phyloP scores from a whole-genome alignment of 208 protist species.

The Crithidia thermophila region DNA sequence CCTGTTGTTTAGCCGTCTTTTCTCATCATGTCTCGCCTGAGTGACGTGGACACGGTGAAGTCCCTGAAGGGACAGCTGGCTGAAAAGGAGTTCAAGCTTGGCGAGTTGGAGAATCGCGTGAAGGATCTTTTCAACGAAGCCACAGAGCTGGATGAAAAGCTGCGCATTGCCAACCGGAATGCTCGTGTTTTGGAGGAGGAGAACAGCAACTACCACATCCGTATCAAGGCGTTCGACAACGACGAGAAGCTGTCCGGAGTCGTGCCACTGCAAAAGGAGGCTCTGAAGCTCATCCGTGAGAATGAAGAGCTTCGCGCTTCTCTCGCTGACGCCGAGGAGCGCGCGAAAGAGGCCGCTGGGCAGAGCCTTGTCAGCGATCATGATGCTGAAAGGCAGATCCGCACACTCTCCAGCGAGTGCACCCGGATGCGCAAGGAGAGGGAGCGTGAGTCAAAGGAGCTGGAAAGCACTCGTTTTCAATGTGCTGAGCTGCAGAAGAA shows the following conservation, averaged over 20 bases:
- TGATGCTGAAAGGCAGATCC: conserved; percentile 19
- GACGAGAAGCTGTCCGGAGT: background rate
- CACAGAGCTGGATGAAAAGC: conserved; percentile 65
- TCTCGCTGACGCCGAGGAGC: conserved; percentile 21
- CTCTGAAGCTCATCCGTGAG: conserved; percentile 62
- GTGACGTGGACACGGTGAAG: conserved; percentile 10
- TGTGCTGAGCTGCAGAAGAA: conserved; percentile 40
- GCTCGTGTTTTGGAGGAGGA: conserved; percentile 79
- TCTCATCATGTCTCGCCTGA: conserved; percentile 20
- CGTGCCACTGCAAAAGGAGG: conserved; percentile 36
- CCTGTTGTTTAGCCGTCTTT: conserved; percentile 10
- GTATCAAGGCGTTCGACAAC: conserved; percentile 39
- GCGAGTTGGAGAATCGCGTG: conserved; percentile 71
- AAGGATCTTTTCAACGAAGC: conserved; percentile 67
- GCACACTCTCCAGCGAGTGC: conserved; percentile 24
- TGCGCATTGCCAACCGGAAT: conserved; percentile 71
- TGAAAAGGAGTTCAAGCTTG: conserved; percentile 70
- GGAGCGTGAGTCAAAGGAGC: conserved; percentile 34
- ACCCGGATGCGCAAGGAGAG: conserved; percentile 38
- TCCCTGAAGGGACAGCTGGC: conserved; percentile 46
- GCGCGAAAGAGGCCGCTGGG: conserved; percentile 1
- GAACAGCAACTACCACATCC: conserved; percentile 59
- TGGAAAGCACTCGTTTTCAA: conserved; percentile 41
- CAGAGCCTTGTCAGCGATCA: conserved; percentile 6
- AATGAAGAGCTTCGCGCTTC: conserved; percentile 44